Base-by-base conservation (phyloP, 176 grass and related monocot species). In the Musa troglodytarum region DNA sequence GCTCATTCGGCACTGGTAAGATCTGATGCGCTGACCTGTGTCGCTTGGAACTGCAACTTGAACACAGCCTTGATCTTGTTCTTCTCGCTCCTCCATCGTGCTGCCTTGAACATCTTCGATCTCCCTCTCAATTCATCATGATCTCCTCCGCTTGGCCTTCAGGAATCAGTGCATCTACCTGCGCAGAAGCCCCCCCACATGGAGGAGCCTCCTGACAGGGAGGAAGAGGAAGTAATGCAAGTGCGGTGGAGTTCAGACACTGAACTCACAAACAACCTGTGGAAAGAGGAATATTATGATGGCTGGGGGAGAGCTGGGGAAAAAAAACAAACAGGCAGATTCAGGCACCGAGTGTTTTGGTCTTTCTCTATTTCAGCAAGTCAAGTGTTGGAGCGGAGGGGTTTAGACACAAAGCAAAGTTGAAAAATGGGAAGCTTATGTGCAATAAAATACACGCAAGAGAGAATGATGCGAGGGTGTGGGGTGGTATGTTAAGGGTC, bases 41-140 rank as follows among this genome's bases (percentile, higher is more conserved):
- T 87, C 20, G 81, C 88, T 66, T 92, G 86, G 81, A 99, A 89
- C 79, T 89, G 96, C 54, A 99, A 81, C 86, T 95, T 99, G 91
- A 99, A 99, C 76, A 86, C 76, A 54, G 82, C 82, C 79, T 95
- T 99, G 80, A 78, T 79, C 88, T 83, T 99, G 90, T 78, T 86
- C 85, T 82, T 83, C 72, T 88, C 92, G 79, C 86, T 82, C 51
- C 86, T 83, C 91, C 96, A 92, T 83, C 84, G 86, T 25, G 74
- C 69, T 43, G 88, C 85, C 81, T 89, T 99, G 81, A 99, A 99
- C 96, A 99, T 99, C 49, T 81, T 89, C 34, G 56, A 19, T 72
- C 34, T 59, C 13, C 51, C 52, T 49, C 20, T 68, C 71, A 77
- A 63, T 58, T 82, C 67, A 4, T 78, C 53, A 76, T 69, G 52